Evolutionary conservation across 1,284 basidiomycete species (phyloP).

Genomic region (Thecaphora thlaspeos): DNA sequence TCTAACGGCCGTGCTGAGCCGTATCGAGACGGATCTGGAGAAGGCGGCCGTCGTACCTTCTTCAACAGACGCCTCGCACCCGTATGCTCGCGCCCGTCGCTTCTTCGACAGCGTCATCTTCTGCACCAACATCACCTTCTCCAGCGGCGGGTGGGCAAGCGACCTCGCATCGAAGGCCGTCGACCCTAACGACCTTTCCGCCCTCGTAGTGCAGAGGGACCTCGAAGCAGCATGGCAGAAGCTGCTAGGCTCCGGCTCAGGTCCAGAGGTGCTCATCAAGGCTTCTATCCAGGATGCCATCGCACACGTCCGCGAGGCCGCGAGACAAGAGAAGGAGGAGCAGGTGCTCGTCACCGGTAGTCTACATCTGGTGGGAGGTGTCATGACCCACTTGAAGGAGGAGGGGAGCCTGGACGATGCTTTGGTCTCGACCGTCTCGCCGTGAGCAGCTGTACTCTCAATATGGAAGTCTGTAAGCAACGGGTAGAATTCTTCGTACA

Average conservation of each 20-base stretch:
- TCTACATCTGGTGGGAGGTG: slow-evolving; percentile 88
- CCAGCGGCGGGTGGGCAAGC: slow-evolving; percentile 81
- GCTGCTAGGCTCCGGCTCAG: slow-evolving; percentile 13
- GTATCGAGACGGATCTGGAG: slow-evolving; percentile 14
- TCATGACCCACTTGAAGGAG: slow-evolving; percentile 65
- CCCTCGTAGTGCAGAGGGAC: slow-evolving; percentile 46
- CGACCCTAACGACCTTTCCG: slow-evolving; percentile 41
- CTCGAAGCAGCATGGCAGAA: slow-evolving; percentile 39
- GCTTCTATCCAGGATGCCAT: slow-evolving; percentile 83
- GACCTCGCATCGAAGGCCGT: slow-evolving; percentile 42
- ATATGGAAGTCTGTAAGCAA: no score
- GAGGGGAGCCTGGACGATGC: slow-evolving; percentile 40
- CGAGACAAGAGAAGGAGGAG: slow-evolving; percentile 61
- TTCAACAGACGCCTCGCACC: not conserved
- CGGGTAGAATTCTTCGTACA: no score
- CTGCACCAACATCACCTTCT: slow-evolving; percentile 93
- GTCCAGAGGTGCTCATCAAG: slow-evolving; percentile 65
- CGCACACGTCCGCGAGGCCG: slow-evolving; percentile 47
- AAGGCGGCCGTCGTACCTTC: not conserved
- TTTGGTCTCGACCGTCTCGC: slow-evolving; percentile 30
- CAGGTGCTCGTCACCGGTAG: slow-evolving; percentile 86
- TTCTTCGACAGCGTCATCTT: slow-evolving; percentile 83
- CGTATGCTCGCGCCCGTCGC: slow-evolving; percentile 31
- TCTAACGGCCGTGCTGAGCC: slow-evolving; percentile 66
- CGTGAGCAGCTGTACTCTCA: not conserved